A percentile compares a stretch with the other conserved stretches of the same genome.
phyloP scores from a whole-genome alignment of 1,139 yeast species.

The Saccharomyces hybrid region DNA sequence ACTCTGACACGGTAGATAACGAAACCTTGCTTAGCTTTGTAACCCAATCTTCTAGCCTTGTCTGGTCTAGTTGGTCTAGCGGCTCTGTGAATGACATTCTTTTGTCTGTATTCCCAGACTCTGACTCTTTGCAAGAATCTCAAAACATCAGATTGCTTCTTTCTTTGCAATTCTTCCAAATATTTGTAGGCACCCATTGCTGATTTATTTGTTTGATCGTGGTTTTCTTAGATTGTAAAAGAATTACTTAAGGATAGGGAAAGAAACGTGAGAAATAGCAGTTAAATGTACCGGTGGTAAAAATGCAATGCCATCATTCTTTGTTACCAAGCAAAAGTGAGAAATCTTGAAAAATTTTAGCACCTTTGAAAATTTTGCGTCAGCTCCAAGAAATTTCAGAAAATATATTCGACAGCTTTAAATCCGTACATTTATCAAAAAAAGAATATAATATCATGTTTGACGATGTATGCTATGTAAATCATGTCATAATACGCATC shows the following conservation, averaged over 20 bases:
- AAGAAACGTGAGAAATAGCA: not conserved
- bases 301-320: not conserved
- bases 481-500: not conserved
- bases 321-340: not conserved
- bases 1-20: slow-evolving; percentile 98
- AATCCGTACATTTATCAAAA: not conserved
- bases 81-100: slow-evolving; percentile 98
- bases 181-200: slow-evolving; percentile 99
- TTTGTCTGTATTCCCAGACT: slow-evolving; percentile 99
- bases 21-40: slow-evolving; percentile 99
- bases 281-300: not conserved
- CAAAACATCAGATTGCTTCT: slow-evolving; percentile 99
- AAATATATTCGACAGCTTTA: not conserved
- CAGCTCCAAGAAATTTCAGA: not conserved
- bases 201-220: slow-evolving; percentile 1
- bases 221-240: not conserved
- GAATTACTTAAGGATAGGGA: not conserved
- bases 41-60: slow-evolving; percentile 99
- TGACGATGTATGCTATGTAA: not conserved
- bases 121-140: slow-evolving; percentile 99
- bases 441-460: not conserved
- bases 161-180: slow-evolving; percentile 98
- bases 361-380: not conserved
- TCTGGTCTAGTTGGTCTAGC: slow-evolving; percentile 99
- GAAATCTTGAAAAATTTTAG: not conserved